Base-by-base conservation (phyloP, 2,329 filamentous ascomycete species). In the Pseudogymnoascus sp. region DNA sequence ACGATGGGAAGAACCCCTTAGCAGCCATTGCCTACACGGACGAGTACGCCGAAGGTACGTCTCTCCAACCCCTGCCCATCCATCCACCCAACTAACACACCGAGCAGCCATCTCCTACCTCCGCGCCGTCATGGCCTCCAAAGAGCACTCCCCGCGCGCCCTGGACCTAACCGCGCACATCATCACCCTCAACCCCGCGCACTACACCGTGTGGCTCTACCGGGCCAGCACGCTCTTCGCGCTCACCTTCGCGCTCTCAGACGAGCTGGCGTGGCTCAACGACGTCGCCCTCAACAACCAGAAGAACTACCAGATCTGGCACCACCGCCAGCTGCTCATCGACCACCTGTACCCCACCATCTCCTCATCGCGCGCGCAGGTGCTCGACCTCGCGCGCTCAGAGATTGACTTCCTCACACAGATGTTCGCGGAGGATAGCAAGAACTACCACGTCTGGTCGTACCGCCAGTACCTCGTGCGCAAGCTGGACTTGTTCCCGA, bases 241-340 rank as follows among this genome's bases (percentile, higher is more conserved):
- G 2, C 80, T 96, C 26, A 65, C 66, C 16, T 66, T 61, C 6
- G 64, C 68, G 10, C 64, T 74, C 2, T 14, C 42, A 6, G 63
- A 67, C 2, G 95, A 99, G 75, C 81, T 97, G 56, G 78, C 80
- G 47, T 99, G 93, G 92, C 81, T 99, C 61, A 96, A 97, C 76
- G 80, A 85, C 10, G 86, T 95, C 29, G 90, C 93, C 10, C 80
- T 96, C 61, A 81, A 85, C 64, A 88, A 96, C 74, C 86, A 96
- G 71, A 99, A 99, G 76, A 99, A 97, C 78, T 99, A 99, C 78
- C 95, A 99, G 77, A 99, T 99, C 75, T 99, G 95, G 90, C 86
- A 88, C 74, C 86, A 88, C 70, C 82, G 86, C 26, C 85, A 88
- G 74, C 78, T 86, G n/a, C 78, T 89, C 33, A 78, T 88, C 61